Evolutionary conservation across 305 asterid species (phyloP), one percentile per base, ranked within the genome.

Genomic region (Striga hermonthica): DNA sequence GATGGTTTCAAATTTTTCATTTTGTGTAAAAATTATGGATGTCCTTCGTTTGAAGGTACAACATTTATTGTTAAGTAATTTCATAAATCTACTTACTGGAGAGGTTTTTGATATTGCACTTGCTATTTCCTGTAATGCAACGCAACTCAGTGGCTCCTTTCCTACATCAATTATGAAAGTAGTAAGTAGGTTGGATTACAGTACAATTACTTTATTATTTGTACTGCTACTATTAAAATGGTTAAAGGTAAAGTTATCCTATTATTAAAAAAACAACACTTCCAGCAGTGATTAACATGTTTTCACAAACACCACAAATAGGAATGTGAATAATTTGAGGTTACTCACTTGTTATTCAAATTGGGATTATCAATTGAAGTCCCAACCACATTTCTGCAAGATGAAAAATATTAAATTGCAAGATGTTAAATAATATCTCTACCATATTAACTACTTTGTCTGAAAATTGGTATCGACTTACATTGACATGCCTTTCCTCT

Each of bases 311-410:
- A 52, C 28, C 22, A 9, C 7, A 54, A 38, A 39, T 7, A 4
- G 15, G 48, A 44, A 54, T 54, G 9, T 49, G 4, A 13, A 9
- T 54, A 8, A 22, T 4, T 56, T 14, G 6, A 14, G 47, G 39
- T 9, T 64, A 67, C 82, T 73, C 73, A 86, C 93, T 79, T 68
- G 64, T 77, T 78, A 15, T 48, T 74, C 66, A 77, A 70, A 47
- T 49, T 75, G 63, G 53, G 74, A 47, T 76, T 73, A 45, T 64
- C 73, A 35, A 86, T 82, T 50, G 79, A 77, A 73, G 88, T 86
- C 60, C 90, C 90, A 4, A 82, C 77, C 9, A 74, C 68, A 62
- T 86, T 86, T 76, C 90, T 86, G 85, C 74, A 75, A 57, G 12
- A 43, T 13, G 56, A 71, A 71, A 53, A 48, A 44, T 56, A 3